phyloP scores from a whole-genome alignment of 306 rosid species.

The Vicia faba region DNA sequence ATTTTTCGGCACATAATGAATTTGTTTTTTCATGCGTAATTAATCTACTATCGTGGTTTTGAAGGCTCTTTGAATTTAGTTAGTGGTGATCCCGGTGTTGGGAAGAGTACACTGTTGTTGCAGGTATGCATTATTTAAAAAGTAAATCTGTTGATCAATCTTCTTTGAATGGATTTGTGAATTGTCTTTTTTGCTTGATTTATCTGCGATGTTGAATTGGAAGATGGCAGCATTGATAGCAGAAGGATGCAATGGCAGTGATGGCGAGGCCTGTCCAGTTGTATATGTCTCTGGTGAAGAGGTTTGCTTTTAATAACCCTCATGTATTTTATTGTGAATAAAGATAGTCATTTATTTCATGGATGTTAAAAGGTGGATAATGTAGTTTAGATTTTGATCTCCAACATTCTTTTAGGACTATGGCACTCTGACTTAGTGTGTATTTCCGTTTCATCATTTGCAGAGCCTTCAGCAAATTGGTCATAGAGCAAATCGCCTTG shows the following conservation, averaged over 20 bases:
- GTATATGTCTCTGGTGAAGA: conserved; percentile 97
- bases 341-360: conserved; percentile 29
- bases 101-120: conserved; percentile 91
- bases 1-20: conserved; percentile 3
- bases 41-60: conserved; percentile 41
- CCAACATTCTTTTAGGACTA: conserved; percentile 17
- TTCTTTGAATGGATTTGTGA: conserved; percentile 11
- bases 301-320: conserved; percentile 54
- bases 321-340: not conserved
- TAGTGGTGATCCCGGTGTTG: conserved; percentile 98
- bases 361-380: conserved; percentile 26
- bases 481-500: conserved; percentile 84
- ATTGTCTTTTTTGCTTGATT: conserved; percentile 20
- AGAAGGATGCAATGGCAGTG: conserved; percentile 47
- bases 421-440: conserved; percentile 10
- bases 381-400: conserved; percentile 28
- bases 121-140: conserved; percentile 57
- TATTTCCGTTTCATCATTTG: conserved; percentile 35
- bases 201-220: conserved; percentile 32
- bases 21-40: conserved; percentile 24
- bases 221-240: conserved; percentile 84
- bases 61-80: conserved; percentile 86
- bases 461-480: conserved; percentile 96
- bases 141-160: conserved; percentile 23
- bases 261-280: conserved; percentile 53